phyloP scores from a whole-genome alignment of 75 land plant species.

The Gnetum montanum region DNA sequence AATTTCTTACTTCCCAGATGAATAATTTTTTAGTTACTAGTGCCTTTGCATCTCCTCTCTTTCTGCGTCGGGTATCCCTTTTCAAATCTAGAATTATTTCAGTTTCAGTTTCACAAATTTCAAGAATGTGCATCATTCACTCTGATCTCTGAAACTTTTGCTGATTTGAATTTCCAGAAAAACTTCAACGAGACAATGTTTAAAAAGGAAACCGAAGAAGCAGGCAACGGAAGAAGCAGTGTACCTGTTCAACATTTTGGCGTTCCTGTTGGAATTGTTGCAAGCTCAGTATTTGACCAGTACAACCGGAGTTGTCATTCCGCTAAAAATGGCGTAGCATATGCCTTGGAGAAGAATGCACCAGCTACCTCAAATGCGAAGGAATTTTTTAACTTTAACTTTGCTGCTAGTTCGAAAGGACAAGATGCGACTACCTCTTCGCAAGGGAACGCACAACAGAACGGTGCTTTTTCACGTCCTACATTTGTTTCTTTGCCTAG shows the following conservation, averaged over 20 bases:
- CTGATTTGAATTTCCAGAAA: conserved; percentile 2
- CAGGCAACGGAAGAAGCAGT: conserved; percentile 1
- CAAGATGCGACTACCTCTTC: neutral
- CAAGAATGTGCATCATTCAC: neutral
- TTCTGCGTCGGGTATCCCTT: neutral
- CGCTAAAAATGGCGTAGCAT: neutral
- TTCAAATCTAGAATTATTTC: neutral
- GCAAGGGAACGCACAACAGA: neutral
- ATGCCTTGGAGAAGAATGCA: neutral
- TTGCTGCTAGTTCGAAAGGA: neutral
- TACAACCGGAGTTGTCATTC: neutral
- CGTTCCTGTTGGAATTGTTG: neutral
- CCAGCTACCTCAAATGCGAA: neutral
- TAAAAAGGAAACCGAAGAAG: neutral
- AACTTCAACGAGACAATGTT: neutral
- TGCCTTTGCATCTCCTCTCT: neutral
- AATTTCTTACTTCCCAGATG: too few species aligned
- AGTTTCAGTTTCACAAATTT: neutral
- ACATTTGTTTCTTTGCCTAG: neutral
- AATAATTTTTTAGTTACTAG: too few species aligned
- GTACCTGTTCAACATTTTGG: conserved; percentile 3
- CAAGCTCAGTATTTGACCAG: neutral
- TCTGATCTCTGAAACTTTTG: neutral
- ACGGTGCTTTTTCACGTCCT: neutral
- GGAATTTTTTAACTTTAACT: neutral